Percentiles rank a stretch among this genome's conserved stretches.
These are phyloP conservation scores for Fonsecaea monophora DNA, from an alignment of 2,329 filamentous ascomycete species.

Conservation along the genomic window DNA sequence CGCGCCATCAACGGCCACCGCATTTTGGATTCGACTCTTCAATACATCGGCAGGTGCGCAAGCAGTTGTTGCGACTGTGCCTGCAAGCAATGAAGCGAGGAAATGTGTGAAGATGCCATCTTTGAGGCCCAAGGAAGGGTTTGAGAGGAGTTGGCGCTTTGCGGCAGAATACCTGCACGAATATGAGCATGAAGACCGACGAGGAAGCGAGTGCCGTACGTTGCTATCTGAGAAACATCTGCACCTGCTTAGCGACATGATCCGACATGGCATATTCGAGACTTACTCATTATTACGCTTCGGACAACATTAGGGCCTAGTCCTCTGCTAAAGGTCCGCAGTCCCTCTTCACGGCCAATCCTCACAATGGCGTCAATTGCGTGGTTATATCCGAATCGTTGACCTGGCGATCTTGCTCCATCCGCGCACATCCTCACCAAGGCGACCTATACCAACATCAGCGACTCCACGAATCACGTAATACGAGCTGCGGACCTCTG, in stretches of 20 bases:
- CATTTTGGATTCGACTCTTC: slow-evolving; percentile 34
- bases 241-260: slow-evolving; percentile 7
- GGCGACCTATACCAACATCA: slow-evolving; percentile 26
- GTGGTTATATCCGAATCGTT: slow-evolving; percentile 32
- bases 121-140: slow-evolving; percentile 25
- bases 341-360: slow-evolving; percentile 32
- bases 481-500: slow-evolving; percentile 21
- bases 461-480: neutral
- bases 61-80: slow-evolving; percentile 34
- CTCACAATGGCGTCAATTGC: slow-evolving; percentile 29
- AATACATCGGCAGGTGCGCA: slow-evolving; percentile 34
- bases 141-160: slow-evolving; percentile 30
- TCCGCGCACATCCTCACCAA: slow-evolving; percentile 34
- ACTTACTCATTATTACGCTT: slow-evolving; percentile 35
- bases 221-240: slow-evolving; percentile 34
- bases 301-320: slow-evolving; percentile 32
- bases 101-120: slow-evolving; percentile 34
- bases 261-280: neutral
- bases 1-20: slow-evolving; percentile 28
- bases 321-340: slow-evolving; percentile 31
- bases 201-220: slow-evolving; percentile 17
- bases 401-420: slow-evolving; percentile 28
- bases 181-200: neutral
- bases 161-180: slow-evolving; percentile 31
- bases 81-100: slow-evolving; percentile 31